Conservation (phyloP, 2,329 filamentous ascomycete species). For the Scytalidium sp. region DNA sequence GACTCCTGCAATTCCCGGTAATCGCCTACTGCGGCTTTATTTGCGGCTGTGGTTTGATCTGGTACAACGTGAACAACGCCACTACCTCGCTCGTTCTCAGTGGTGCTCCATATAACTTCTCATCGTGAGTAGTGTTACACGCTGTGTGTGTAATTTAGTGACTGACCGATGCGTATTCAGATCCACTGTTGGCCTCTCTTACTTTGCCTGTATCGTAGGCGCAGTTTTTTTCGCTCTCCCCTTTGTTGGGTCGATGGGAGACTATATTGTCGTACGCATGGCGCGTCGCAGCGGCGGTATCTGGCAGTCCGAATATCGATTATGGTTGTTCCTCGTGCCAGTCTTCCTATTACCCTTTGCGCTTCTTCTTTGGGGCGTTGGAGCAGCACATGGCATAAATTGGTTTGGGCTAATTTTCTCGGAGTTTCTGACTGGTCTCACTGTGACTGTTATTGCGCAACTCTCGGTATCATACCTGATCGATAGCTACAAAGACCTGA, state of each 20-base stretch:
- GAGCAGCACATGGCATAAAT: constrained; percentile 41
- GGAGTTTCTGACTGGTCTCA: constrained; percentile 40
- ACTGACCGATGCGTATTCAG: background rate
- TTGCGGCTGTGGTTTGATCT: constrained; percentile 24
- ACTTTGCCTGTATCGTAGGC: constrained; percentile 21
- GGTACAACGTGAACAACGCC: constrained; percentile 27
- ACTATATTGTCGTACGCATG: constrained; percentile 26
- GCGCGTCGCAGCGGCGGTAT: constrained; percentile 37
- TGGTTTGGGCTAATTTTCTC: constrained; percentile 43
- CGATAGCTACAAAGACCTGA: constrained; percentile 43
- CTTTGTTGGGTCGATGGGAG: constrained; percentile 17
- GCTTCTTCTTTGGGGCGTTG: constrained; percentile 47
- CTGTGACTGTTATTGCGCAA: constrained; percentile 41
- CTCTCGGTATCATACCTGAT: constrained; percentile 42
- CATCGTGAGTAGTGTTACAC: constrained; percentile 12
- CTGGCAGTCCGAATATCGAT: constrained; percentile 25
- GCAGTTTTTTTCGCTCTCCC: constrained; percentile 12
- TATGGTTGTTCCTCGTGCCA: constrained; percentile 28
- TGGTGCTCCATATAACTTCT: constrained; percentile 27
- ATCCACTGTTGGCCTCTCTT: constrained; percentile 24
- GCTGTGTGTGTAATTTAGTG: too few relatives aligned
- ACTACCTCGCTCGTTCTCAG: constrained; percentile 23
- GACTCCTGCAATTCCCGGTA: background rate
- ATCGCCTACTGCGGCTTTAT: constrained; percentile 10
- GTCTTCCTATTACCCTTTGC: constrained; percentile 38